Evolutionary conservation across 2,329 filamentous ascomycete species (phyloP).

Genomic region (Ophiostoma australiae): DNA sequence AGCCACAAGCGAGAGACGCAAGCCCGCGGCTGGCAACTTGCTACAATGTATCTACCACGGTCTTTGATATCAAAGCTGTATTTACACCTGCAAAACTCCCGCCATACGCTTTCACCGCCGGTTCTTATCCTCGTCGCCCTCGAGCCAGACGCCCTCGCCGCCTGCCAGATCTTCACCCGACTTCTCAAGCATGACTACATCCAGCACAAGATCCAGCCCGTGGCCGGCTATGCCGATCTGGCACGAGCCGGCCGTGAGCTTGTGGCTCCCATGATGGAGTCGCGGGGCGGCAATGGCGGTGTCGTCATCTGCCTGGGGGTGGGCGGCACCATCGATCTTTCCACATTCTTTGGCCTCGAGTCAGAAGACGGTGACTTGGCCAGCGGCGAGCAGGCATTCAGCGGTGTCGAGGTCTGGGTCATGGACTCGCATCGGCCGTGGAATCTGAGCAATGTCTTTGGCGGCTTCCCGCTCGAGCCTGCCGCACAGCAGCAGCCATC

Average conservation of each 20-base stretch:
- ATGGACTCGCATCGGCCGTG: conserved; percentile 87
- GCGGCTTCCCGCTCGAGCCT: conserved; percentile 58
- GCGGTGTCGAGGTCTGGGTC: conserved; percentile 92
- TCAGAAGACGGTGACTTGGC: conserved; percentile 51
- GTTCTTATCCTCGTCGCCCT: conserved; percentile 89
- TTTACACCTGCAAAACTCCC: conserved; percentile 75
- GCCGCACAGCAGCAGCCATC: conserved; percentile 20
- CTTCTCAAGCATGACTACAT: conserved; percentile 98
- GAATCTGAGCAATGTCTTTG: conserved; percentile 93
- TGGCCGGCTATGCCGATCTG: conserved; percentile 87
- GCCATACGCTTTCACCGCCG: conserved; percentile 84
- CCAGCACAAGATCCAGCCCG: conserved; percentile 92
- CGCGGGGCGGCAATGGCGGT: conserved; percentile 76
- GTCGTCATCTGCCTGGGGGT: conserved; percentile 90
- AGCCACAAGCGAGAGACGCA: neutral
- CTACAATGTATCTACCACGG: conserved; percentile 85
- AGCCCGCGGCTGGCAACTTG: neutral
- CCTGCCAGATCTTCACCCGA: conserved; percentile 85
- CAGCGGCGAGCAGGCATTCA: conserved; percentile 46
- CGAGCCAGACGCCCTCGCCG: conserved; percentile 92
- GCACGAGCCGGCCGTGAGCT: conserved; percentile 72
- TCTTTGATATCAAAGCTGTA: conserved; percentile 87
- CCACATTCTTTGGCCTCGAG: conserved; percentile 70
- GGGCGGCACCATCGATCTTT: conserved; percentile 84
- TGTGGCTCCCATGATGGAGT: conserved; percentile 80